Percentiles rank a stretch among this genome's conserved stretches.
These are phyloP conservation scores for Acidomyces sp. DNA, from an alignment of 495 filamentous ascomycete species.

Conservation along the genomic window DNA sequence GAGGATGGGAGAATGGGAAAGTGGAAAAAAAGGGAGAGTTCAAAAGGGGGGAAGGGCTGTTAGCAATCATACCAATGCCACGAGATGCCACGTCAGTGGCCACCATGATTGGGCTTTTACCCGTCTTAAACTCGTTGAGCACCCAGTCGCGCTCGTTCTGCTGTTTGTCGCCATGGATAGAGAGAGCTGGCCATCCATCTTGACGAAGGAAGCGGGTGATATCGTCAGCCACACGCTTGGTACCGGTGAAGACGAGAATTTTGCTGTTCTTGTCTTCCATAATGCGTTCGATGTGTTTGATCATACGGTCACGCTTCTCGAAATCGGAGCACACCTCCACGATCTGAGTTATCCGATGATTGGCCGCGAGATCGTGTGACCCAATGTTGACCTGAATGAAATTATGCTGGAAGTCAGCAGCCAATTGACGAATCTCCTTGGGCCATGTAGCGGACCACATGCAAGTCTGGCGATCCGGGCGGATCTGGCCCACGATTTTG, in stretches of 20 bases:
- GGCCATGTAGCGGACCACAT: conserved; percentile 99
- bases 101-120: conserved; percentile 90
- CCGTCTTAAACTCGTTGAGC: conserved; percentile 97
- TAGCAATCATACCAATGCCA: conserved; percentile 97
- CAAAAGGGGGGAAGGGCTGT: conserved; percentile 36
- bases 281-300: conserved; percentile 94
- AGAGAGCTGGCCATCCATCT: conserved; percentile 96
- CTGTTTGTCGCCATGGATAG: conserved; percentile 98
- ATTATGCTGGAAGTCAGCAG: conserved; percentile 86
- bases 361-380: conserved; percentile 90
- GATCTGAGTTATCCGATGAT: conserved; percentile 95
- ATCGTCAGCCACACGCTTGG: conserved; percentile 95
- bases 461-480: conserved; percentile 95
- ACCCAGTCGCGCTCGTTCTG: conserved; percentile 99
- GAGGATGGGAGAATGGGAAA: conserved; percentile 22
- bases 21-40: conserved; percentile 29
- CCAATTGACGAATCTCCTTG: conserved; percentile 92
- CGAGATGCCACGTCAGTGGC: conserved; percentile 97
- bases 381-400: conserved; percentile 99
- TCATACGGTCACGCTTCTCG: conserved; percentile 95
- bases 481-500: conserved; percentile 95
- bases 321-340: conserved; percentile 92
- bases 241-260: conserved; percentile 89
- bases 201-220: conserved; percentile 98
- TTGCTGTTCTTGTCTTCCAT: conserved; percentile 95